Base-by-base conservation (phyloP, 495 filamentous ascomycete species). In the Penicillium mononematosum region DNA sequence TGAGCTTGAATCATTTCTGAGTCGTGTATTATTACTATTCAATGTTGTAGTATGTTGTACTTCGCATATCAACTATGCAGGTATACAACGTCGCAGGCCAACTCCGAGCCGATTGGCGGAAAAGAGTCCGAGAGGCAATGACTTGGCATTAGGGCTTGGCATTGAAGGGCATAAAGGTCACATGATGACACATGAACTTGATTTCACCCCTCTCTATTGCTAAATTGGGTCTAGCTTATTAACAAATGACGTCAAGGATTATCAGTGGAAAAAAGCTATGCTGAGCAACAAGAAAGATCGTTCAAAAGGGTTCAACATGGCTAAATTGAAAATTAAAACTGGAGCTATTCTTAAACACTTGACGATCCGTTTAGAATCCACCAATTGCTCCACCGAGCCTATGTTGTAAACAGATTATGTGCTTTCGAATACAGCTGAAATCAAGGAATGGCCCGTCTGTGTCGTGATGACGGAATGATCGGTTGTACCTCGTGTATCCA, bases 211-310 rank as follows among this genome's bases (percentile, higher is more conserved):
- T 24, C 44, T 14, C 14, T 27, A n/a, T 47, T 34, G 56, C 62
- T 24, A 6, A 24, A 31, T 53, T 34, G 9, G 50, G 50, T 2
- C 14, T 53, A 52, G 27, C 29, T 8, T 47, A 27, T 4, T 60
- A 51, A 52, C 54, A 44, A 56, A 56, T 56, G 54, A 56, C 45
- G 54, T 56, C 54, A 56, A 39, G 9, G 34, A 50, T 32, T 5
- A 14, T 46, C 22, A 11, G 17, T 1, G 3, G 3, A 17, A 22
- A 29, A 45, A 54, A 54, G 42, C 12, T 32, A 29, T 29, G 10
- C 17, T n/a, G 16, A 31, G n/a, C 19, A 38, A 34, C 29, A 12
- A 36, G 39, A n/a, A 12, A 36, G 39, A n/a, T 44, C 5, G 2
- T 3, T 14, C 1, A 11, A 5, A 12, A 12, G 42, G 19, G 31